These are phyloP conservation scores for Spathaspora arborariae DNA, from an alignment of 805 yeast genomes.

Conservation along the genomic window DNA sequence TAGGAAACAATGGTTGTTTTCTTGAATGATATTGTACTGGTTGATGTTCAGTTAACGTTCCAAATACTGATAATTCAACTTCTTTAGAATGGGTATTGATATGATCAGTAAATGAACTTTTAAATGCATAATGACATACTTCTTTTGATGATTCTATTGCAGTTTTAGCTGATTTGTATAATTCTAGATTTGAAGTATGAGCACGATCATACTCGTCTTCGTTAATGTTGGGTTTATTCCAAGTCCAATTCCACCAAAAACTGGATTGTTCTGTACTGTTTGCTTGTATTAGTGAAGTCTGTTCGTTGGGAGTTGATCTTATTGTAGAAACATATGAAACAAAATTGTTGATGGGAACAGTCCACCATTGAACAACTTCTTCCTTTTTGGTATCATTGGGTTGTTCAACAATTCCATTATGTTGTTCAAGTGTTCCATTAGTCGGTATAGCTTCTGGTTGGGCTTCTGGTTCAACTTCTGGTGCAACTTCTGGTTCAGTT, in stretches of 20 bases:
- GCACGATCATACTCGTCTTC: slow-evolving; percentile 13
- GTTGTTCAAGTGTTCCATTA: neutral
- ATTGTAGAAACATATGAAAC: slow-evolving; percentile 8
- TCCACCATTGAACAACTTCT: slow-evolving; percentile 8
- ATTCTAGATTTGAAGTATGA: slow-evolving; percentile 21
- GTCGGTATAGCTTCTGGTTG: slow-evolving; percentile 1
- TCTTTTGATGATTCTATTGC: slow-evolving; percentile 32
- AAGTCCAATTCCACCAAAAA: slow-evolving; percentile 25
- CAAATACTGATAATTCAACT: slow-evolving; percentile 31
- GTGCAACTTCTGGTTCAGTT: slow-evolving; percentile 1
- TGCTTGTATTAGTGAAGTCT: slow-evolving; percentile 4
- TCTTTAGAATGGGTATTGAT: slow-evolving; percentile 9
- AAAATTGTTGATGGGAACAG: slow-evolving; percentile 8
- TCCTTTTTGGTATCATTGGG: neutral
- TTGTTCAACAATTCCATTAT: neutral
- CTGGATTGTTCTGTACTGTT: neutral
- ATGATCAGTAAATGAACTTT: slow-evolving; percentile 9
- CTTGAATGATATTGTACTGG: slow-evolving; percentile 32
- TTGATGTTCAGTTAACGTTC: slow-evolving; percentile 26
- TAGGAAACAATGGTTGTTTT: slow-evolving; percentile 31
- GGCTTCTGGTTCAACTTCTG: neutral
- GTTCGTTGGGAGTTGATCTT: neutral
- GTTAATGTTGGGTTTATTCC: slow-evolving; percentile 15
- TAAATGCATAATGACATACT: slow-evolving; percentile 31
- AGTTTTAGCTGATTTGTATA: slow-evolving; percentile 27